Conservation (phyloP, 495 filamentous ascomycete species). For the Penicillium ucsense region DNA sequence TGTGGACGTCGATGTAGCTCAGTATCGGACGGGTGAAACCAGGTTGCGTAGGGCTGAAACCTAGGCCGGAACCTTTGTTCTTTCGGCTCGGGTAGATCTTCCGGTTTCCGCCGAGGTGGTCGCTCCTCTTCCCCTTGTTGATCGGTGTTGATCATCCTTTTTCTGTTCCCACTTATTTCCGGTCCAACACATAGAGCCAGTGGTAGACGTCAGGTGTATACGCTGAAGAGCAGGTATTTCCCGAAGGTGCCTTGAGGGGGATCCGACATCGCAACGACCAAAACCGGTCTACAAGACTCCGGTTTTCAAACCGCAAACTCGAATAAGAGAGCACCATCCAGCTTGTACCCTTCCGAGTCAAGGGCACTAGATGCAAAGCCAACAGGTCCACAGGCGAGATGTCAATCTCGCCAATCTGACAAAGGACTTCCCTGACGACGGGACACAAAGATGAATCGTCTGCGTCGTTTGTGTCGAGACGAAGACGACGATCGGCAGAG, state of each 20-base stretch:
- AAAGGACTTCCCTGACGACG: constrained; percentile 10
- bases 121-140: neutral
- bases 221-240: constrained; percentile 20
- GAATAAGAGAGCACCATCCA: constrained; percentile 35
- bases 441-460: constrained; percentile 15
- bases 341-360: constrained; percentile 20
- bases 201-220: constrained; percentile 31
- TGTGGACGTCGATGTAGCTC: too few species aligned
- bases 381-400: constrained; percentile 30
- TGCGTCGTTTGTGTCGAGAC: neutral
- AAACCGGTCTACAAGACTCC: constrained; percentile 12
- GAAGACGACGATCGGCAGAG: constrained; percentile 8
- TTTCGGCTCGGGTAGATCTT: too few species aligned
- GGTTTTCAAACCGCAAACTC: constrained; percentile 24
- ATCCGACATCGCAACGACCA: constrained; percentile 28
- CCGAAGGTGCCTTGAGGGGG: constrained; percentile 29
- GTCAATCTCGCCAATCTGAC: neutral
- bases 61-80: too few species aligned
- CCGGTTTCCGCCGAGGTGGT: too few species aligned
- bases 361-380: constrained; percentile 25
- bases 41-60: too few species aligned
- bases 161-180: constrained; percentile 13
- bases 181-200: constrained; percentile 32
- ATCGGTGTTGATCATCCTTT: neutral
- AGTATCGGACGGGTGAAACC: too few species aligned